Conservation (phyloP, 176 grass and related monocot genomes). For the Microstegium vimineum region DNA sequence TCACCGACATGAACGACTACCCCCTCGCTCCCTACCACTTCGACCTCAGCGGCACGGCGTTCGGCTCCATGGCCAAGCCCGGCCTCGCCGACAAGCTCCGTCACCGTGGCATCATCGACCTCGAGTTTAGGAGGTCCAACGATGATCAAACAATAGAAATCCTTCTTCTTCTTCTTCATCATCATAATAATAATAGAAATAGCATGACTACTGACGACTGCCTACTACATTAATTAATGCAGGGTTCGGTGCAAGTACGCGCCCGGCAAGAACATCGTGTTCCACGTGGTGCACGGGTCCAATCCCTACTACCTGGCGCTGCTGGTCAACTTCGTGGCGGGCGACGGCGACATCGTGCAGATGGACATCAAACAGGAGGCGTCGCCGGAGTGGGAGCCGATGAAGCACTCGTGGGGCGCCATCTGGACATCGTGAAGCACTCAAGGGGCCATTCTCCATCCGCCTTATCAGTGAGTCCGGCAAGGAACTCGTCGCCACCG, state of each 20-base stretch:
- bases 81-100: constrained; percentile 15
- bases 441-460: not conserved
- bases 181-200: too few species aligned
- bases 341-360: not conserved
- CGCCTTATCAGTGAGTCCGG: not conserved
- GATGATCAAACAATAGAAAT: too few species aligned
- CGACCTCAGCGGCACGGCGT: constrained; percentile 17
- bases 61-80: constrained; percentile 14
- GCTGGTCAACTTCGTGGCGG: not conserved
- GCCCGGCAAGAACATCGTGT: not conserved
- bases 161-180: too few species aligned
- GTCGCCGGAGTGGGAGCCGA: not conserved
- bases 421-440: not conserved
- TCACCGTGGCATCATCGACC: not conserved
- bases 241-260: not conserved
- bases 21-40: not conserved
- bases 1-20: constrained; percentile 17
- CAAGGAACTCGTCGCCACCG: not conserved
- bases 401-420: not conserved
- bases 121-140: not conserved
- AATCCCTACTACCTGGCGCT: not conserved
- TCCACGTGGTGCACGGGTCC: not conserved
- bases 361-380: not conserved
- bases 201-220: too few species aligned
- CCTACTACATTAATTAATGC: not conserved